These are phyloP conservation scores for Anisodus acutangulus DNA, from an alignment of 257 asterid genomes.

Conservation along the genomic window DNA sequence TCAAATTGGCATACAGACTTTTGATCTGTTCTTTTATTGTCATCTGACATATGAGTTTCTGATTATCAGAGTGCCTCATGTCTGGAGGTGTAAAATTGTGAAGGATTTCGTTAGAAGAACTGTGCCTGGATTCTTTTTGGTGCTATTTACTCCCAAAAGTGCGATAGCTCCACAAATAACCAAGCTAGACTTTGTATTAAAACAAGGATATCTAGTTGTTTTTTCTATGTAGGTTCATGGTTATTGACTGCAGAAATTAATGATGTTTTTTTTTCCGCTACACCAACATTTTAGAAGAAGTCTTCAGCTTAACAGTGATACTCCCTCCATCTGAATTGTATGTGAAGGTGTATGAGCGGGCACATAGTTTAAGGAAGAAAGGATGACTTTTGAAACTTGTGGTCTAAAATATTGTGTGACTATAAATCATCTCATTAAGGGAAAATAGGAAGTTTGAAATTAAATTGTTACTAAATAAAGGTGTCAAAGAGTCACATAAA, in stretches of 20 bases:
- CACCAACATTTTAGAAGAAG: not conserved
- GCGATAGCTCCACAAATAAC: not conserved
- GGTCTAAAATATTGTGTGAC: too few relatives aligned
- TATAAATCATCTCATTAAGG: too few relatives aligned
- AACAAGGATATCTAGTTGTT: not conserved
- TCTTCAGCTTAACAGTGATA: not conserved
- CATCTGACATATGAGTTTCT: not conserved
- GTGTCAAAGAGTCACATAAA: too few relatives aligned
- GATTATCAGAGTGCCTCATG: not conserved
- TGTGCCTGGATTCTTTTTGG: not conserved
- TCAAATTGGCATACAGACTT: not conserved
- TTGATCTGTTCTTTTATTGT: not conserved
- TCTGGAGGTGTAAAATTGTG: not conserved
- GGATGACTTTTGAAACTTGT: too few relatives aligned
- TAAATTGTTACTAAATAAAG: too few relatives aligned
- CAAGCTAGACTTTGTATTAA: not conserved
- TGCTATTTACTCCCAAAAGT: not conserved
- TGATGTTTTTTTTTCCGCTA: not conserved
- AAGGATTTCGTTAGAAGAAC: not conserved
- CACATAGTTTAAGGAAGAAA: too few relatives aligned
- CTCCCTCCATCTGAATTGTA: too few relatives aligned
- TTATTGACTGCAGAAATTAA: not conserved
- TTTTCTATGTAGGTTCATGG: constrained; percentile 1
- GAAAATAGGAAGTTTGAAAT: too few relatives aligned
- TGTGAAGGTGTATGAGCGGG: too few relatives aligned